Evolutionary conservation across 192 early-diverging fungal genomes (phyloP).

Genomic region (Backusella sp.): DNA sequence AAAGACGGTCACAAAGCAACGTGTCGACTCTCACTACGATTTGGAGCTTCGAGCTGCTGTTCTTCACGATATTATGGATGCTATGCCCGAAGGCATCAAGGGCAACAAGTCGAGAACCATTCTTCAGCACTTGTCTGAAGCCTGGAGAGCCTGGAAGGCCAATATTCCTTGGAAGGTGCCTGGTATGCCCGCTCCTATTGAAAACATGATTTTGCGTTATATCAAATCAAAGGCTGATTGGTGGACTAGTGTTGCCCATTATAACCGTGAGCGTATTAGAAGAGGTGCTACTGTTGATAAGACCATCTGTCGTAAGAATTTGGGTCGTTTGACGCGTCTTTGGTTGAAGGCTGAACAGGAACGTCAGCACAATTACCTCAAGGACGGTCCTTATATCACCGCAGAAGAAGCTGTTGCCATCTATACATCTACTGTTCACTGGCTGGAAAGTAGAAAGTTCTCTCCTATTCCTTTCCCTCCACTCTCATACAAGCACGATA

Average conservation of each 20-base stretch:
- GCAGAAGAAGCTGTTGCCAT: slow-evolving; percentile 98
- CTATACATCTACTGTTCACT: slow-evolving; percentile 96
- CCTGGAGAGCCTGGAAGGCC: slow-evolving; percentile 95
- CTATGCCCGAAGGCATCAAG: slow-evolving; percentile 99
- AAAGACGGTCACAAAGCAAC: slow-evolving; percentile 98
- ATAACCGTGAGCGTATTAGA: slow-evolving; percentile 98
- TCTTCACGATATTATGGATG: slow-evolving; percentile 98
- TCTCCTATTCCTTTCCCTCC: slow-evolving; percentile 99
- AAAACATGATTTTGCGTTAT: slow-evolving; percentile 99
- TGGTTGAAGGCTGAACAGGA: slow-evolving; percentile 99
- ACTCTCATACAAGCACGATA: slow-evolving; percentile 99
- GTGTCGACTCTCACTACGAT: slow-evolving; percentile 98
- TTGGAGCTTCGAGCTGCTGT: slow-evolving; percentile 97
- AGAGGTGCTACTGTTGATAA: slow-evolving; percentile 99
- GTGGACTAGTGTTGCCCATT: slow-evolving; percentile 99
- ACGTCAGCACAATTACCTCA: slow-evolving; percentile 98
- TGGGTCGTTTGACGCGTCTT: slow-evolving; percentile 95
- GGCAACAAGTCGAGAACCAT: slow-evolving; percentile 95
- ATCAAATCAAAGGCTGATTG: slow-evolving; percentile 99
- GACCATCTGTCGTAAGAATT: slow-evolving; percentile 97
- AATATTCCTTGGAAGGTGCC: slow-evolving; percentile 99
- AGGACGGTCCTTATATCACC: slow-evolving; percentile 98
- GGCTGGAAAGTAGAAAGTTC: slow-evolving; percentile 97
- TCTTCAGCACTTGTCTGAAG: slow-evolving; percentile 93
- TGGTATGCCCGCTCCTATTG: slow-evolving; percentile 95